Base-by-base conservation (phyloP, 176 grass and related monocot genomes). In the Microstegium vimineum region DNA sequence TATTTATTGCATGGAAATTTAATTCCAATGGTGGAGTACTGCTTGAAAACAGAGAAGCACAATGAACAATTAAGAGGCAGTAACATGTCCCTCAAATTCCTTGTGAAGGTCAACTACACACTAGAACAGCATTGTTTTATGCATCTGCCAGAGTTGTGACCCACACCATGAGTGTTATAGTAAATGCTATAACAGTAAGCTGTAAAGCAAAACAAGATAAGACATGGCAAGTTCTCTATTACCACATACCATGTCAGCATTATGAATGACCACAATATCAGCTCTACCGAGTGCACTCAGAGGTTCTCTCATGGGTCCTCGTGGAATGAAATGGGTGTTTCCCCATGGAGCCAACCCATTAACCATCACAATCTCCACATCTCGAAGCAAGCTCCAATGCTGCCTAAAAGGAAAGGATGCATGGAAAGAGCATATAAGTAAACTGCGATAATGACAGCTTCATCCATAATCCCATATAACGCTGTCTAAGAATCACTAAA, bases 301-400 rank as follows among this genome's bases (percentile, higher is more conserved):
- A 45, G 92, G 89, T 87, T 98, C 95, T 83, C 95, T 93, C 89
- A 98, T 86, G 60, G 95, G 76, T 34, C 95, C 95, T 69, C 92
- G 86, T 1, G 92, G 95, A 71, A 95, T 81, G 61, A 98, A 79
- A 85, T 91, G 88, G 7, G 46, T 49, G 46, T 95, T 98, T 49
- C 89, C 95, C 90, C 88, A 95, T 12, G 95, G 90, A 62, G 65
- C 49, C 49, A 98, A 76, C 25, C 79, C 91, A 86, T 98, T 98
- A 78, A 98, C 33, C 92, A 98, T 93, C 35, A 94, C 89, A 88
- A 98, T 86, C 80, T 98, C 95, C 8, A 94, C 84, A 86, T 95
- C 88, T 77, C 90, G 84, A 61, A 65, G 43, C 68, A 97, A 77
- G 65, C 92, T 92, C 88, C 73, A 88, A 47, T 97, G 94, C 94